These are phyloP conservation scores for Glaciozyma antarctica DNA, from an alignment of 768 basidiomycete genomes.

Conservation along the genomic window DNA sequence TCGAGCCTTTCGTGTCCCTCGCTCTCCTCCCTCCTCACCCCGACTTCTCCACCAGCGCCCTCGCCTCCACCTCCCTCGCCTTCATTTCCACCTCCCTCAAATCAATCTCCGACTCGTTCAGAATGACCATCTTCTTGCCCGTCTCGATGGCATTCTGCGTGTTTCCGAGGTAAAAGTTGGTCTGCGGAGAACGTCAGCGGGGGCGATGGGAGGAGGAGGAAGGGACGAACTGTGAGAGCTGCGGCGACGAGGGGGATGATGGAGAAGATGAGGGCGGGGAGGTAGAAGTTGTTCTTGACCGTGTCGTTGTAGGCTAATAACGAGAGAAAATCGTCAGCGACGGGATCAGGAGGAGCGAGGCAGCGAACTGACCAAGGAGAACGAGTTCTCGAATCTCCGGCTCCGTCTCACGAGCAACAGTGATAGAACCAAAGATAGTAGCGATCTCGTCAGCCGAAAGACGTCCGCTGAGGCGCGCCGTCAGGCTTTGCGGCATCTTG, in stretches of 20 bases:
- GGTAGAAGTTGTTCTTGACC: not conserved
- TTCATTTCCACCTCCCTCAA: not conserved
- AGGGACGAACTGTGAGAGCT: not conserved
- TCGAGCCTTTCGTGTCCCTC: too few relatives aligned
- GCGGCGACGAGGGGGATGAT: conserved; percentile 1
- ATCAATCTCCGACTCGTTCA: not conserved
- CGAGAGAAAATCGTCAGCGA: not conserved
- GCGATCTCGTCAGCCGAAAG: not conserved
- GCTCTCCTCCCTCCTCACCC: too few relatives aligned
- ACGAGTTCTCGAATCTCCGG: not conserved
- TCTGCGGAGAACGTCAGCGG: not conserved
- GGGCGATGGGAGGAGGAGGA: not conserved
- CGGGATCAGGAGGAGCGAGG: not conserved
- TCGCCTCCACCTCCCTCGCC: not conserved
- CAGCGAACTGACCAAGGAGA: not conserved
- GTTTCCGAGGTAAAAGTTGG: conserved; percentile 6
- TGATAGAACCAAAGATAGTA: not conserved
- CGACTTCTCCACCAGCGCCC: not conserved
- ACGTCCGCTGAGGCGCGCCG: not conserved
- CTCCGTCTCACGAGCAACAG: not conserved
- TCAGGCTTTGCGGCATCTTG: conserved; percentile 1
- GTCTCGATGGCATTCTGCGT: not conserved
- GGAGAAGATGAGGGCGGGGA: conserved; percentile 2
- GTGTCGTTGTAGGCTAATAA: conserved; percentile 8
- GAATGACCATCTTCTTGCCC: not conserved